Evolutionary conservation across 768 basidiomycete species (phyloP), one percentile per base, ranked within the genome.

Genomic region (Boletellus emodensis): DNA sequence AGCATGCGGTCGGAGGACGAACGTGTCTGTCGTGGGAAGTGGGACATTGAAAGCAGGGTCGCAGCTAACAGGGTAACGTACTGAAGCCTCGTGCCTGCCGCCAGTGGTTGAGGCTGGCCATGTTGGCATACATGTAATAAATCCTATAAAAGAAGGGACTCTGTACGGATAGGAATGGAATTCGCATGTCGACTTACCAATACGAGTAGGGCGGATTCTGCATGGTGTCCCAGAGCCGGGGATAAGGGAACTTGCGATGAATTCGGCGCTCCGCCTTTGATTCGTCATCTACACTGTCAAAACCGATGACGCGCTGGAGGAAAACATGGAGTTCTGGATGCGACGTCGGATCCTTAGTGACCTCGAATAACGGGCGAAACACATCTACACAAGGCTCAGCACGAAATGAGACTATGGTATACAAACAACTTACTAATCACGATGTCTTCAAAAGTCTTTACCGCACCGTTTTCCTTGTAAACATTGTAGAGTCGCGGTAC

Each of bases 281-380:
- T 71, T 99, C 96, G 60, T 99, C 96, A 59, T 99, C 96, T 18
- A 99, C 96, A n/a, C 87, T 94, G 61, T 98, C 96, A 62, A 99
- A 96, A 6, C 96, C 96, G 45, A 98, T 70, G 6, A 98, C 94
- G 6, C 96, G 85, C 68, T 96, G 94, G 32, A 99, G 72, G 73
- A 99, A 94, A 33, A 95, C 76, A 63, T 98, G 95, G 11, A 99
- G 76, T 61, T 98, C 94, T 0, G 95, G 96, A 61, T 98, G 95
- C 2, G 80, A 83, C 3, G 73, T 68, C 1, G 96, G 96, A 65
- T 98, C 85, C 60, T 87, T 83, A 0, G 96, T 99, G 26, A 98
- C 96, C 64, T 99, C 95, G 60, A 96, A 99, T 44, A 99, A 69
- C 0, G 96, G 95, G 33, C 78, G 73, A 73, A 97, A 99, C 6